phyloP scores from a whole-genome alignment of 2,329 filamentous ascomycete species.

The Aureobasidium lini region DNA sequence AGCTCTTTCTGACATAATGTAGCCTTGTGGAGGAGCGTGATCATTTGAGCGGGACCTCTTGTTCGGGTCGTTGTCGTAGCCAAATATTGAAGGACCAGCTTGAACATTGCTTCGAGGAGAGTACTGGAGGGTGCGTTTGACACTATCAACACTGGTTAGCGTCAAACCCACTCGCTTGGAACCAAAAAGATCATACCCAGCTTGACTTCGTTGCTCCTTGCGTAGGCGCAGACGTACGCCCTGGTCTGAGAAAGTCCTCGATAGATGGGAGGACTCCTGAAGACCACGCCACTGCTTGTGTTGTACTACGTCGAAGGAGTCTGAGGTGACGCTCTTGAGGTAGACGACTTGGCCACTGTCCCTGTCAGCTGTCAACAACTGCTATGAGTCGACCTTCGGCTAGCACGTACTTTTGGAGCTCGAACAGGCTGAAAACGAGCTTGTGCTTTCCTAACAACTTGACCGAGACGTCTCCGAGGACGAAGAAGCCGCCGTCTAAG shows the following conservation, averaged over 20 bases:
- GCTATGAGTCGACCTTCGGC: neutral
- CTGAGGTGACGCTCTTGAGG: constrained; percentile 51
- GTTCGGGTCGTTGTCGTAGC: constrained; percentile 2
- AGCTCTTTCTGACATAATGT: neutral
- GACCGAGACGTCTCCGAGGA: constrained; percentile 83
- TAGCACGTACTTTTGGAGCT: constrained; percentile 52
- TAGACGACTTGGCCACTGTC: constrained; percentile 38
- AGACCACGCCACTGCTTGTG: constrained; percentile 71
- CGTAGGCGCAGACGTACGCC: constrained; percentile 74
- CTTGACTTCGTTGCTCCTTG: constrained; percentile 61
- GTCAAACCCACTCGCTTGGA: too few species aligned
- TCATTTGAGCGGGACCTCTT: constrained; percentile 7
- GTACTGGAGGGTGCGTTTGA: constrained; percentile 1
- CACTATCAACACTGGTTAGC: neutral
- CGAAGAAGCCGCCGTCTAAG: constrained; percentile 74
- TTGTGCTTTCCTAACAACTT: constrained; percentile 65
- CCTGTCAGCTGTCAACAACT: constrained; percentile 19
- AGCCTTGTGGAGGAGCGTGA: neutral
- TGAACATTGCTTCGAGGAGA: neutral
- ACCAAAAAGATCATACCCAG: neutral
- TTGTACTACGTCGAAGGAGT: constrained; percentile 54
- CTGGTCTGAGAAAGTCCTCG: constrained; percentile 77
- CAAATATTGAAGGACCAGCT: constrained; percentile 5
- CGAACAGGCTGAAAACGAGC: constrained; percentile 70
- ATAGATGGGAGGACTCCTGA: constrained; percentile 73